Evolutionary conservation across 768 basidiomycete genomes (phyloP).

Genomic region (Xerocomus spinulosus): DNA sequence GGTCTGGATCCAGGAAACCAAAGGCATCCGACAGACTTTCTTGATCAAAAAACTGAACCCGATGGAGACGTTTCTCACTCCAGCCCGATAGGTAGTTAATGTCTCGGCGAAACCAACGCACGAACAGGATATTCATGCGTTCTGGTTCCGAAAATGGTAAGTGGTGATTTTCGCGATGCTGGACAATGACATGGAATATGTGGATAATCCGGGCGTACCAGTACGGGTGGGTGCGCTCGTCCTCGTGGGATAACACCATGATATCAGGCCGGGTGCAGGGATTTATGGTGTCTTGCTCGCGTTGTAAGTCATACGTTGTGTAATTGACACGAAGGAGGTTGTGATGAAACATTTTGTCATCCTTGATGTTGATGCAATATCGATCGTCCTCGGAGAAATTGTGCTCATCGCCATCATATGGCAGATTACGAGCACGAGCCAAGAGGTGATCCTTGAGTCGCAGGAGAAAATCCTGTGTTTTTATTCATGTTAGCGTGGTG

Average conservation of each 20-base stretch:
- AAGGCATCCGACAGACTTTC: conserved; percentile 27
- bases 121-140: conserved; percentile 40
- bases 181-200: conserved; percentile 11
- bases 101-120: conserved; percentile 36
- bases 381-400: conserved; percentile 21
- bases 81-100: conserved; percentile 22
- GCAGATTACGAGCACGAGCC: fast-evolving
- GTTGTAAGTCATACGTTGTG: conserved; percentile 25
- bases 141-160: not conserved
- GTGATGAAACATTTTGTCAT: conserved; percentile 22
- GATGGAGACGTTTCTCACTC: conserved; percentile 5
- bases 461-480: not conserved
- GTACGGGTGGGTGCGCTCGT: conserved; percentile 29
- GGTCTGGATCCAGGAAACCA: conserved; percentile 42
- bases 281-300: conserved; percentile 37
- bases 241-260: conserved; percentile 32
- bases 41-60: not conserved
- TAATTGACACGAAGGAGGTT: conserved; percentile 18
- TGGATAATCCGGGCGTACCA: conserved; percentile 31
- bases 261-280: conserved; percentile 30
- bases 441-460: not conserved
- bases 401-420: conserved; percentile 23
- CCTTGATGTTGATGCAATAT: conserved; percentile 9
- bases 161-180: not conserved
- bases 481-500: too few relatives aligned